These are phyloP conservation scores for Pseudozyma sp. DNA, from an alignment of 1,284 basidiomycete species.

Conservation along the genomic window DNA sequence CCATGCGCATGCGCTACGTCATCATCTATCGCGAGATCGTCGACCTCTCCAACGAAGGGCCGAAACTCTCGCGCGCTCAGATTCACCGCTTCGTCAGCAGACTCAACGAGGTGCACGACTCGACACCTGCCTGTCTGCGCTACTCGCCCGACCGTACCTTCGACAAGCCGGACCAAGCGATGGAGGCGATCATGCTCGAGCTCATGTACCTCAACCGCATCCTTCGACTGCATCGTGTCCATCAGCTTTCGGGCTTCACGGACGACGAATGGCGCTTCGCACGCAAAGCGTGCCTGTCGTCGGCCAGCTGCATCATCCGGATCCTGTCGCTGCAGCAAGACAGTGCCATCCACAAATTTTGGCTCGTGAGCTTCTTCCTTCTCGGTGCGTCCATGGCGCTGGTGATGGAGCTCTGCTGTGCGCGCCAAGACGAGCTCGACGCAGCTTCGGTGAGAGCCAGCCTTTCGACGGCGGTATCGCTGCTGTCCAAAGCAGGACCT, in stretches of 20 bases:
- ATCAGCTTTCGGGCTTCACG: constrained; percentile 57
- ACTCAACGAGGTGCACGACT: constrained; percentile 57
- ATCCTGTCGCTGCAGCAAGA: constrained; percentile 42
- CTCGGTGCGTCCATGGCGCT: constrained; percentile 56
- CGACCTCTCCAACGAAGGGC: constrained; percentile 38
- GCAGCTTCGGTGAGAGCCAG: constrained; percentile 22
- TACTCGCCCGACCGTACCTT: constrained; percentile 57
- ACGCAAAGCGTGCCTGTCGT: constrained; percentile 46
- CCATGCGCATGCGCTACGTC: constrained; percentile 48
- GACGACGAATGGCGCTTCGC: constrained; percentile 51
- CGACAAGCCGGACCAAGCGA: constrained; percentile 47
- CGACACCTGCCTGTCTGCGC: constrained; percentile 50
- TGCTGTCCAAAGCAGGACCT: constrained; percentile 41
- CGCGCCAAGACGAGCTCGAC: constrained; percentile 35
- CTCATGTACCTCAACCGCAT: constrained; percentile 65
- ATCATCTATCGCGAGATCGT: constrained; percentile 49
- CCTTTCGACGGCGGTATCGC: constrained; percentile 29
- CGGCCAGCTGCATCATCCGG: constrained; percentile 45
- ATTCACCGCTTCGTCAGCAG: constrained; percentile 43
- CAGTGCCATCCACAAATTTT: constrained; percentile 58
- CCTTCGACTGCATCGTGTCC: constrained; percentile 62
- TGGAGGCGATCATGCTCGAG: constrained; percentile 62
- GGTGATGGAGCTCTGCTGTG: constrained; percentile 52
- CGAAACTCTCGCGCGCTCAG: constrained; percentile 29
- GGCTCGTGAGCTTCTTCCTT: constrained; percentile 62